Evolutionary conservation across 148 eudicot species (phyloP).

Genomic region (Camellia sinensis): DNA sequence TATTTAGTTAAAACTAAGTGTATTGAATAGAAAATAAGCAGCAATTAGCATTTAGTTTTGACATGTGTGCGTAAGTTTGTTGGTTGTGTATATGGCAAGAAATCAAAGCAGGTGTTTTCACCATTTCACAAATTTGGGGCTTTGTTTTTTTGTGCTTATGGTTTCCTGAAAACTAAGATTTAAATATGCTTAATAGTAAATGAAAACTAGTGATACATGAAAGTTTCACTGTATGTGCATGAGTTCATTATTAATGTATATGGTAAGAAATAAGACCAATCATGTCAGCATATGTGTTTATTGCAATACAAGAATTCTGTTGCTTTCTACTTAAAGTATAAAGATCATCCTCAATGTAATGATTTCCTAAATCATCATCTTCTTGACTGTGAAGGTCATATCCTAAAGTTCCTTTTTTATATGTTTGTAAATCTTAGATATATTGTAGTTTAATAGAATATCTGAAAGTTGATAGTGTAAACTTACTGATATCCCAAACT

Average conservation of each 20-base stretch:
- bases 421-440: background rate
- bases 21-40: too few relatives aligned
- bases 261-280: background rate
- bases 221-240: background rate
- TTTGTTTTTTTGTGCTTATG: too few relatives aligned
- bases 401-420: too few relatives aligned
- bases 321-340: background rate
- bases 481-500: background rate
- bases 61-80: too few relatives aligned
- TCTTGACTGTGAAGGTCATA: background rate
- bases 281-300: background rate
- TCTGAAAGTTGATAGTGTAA: background rate
- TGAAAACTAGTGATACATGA: too few relatives aligned
- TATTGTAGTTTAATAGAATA: background rate
- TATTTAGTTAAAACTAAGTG: too few relatives aligned
- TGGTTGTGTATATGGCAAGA: too few relatives aligned
- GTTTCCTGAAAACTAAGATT: too few relatives aligned
- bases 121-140: background rate
- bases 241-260: background rate
- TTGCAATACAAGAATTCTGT: constrained; percentile 1
- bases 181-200: too few relatives aligned
- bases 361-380: background rate
- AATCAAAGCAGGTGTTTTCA: too few relatives aligned
- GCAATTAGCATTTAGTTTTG: too few relatives aligned
- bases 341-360: background rate